Evolutionary conservation across 1,284 basidiomycete genomes (phyloP), one percentile per base, ranked within the genome.

Genomic region (Fomitiporia mediterranea): DNA sequence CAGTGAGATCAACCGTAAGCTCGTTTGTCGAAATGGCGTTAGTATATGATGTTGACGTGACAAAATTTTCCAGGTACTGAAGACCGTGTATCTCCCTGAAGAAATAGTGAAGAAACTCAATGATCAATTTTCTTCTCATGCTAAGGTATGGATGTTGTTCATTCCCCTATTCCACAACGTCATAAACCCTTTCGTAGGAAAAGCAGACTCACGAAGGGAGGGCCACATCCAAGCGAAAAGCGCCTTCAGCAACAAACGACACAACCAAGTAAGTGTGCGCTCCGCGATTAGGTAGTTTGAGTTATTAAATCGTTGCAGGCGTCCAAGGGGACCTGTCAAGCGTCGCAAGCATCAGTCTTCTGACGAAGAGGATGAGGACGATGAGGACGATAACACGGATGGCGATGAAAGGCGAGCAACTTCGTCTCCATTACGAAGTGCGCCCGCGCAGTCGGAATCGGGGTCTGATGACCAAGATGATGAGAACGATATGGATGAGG

Each of bases 1-100:
- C 87, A 44, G 78, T 80, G 2, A 79, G 78, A 1, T 81, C 82
- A 55, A 76, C 84, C 76, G 88, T 13, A 11, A 21, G 49, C 25
- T 23, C 49, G 11, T 32, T 52, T 27, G 30, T 34, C 17, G 11
- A 51, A 6, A 28, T 28, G 3, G 19, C 13, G 4, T 8, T 4
- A 43, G 13, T 8, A 8, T 23, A 11, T 13, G 21, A 35, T 61
- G 38, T 38, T 46, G 28, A 30, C 58, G n/a, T n/a, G 21, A 28
- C 56, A 35, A 49, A 19, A 21, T 25, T 38, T 23, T 11, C 15
- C 53, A 89, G 85, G 82, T 88, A 52, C 57, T 82, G 57, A 83
- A 82, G 63, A 83, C 76, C 0, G 72, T 78, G 2, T 91, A 88
- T 65, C 70, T 92, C 27, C 79, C 84, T 9, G 80, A 81, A 43